Evolutionary conservation across 306 rosid genomes (phyloP), one percentile per base, ranked within the genome.

Genomic region (Glycine tomentella): DNA sequence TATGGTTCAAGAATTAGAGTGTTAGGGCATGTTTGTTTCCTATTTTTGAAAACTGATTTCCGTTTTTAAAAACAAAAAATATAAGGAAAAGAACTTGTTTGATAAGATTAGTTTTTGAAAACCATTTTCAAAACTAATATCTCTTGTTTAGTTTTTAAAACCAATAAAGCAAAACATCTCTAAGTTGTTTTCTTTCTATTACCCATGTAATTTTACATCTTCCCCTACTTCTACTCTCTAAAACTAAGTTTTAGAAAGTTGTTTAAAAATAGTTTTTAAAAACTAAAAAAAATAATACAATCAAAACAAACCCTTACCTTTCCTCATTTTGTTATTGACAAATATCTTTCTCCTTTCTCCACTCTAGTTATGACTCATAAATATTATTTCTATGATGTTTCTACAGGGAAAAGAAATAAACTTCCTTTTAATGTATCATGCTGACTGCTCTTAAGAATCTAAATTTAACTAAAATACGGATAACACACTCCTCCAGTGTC

Each of bases 341-440:
- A 1, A 7, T 15, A 14, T 9, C 45, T n/a, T 38, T 63, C 16
- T 61, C 66, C 25, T 25, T 25, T 25, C 31, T 2, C 31, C 2
- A 44, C 10, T 44, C 9, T 25, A 44, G 52, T 20, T 75, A 20
- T 75, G 25, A 58, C 69, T 20, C 38, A 20, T 20, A 75, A 44
- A 44, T 52, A 72, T 72, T 53, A 52, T 59, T 72, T 34, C n/a
- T 9, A 8, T 53, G 7, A 74, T 59, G 48, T 61, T 75, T 75
- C 70, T 13, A 45, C 9, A 8, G 59, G 10, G 34, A 17, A 9
- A 15, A 15, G 3, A 42, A 58, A 16, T 12, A 5, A 55, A 59
- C 7, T 58, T 45, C 48, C 45, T 17, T 56, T 40, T 42, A 38
- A 57, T 40, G 50, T 44, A 16, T 74, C 45, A 42, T 34, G 15